Base-by-base conservation (phyloP, 73 alveolate genomes). In the Paramecium tetraurelia region DNA sequence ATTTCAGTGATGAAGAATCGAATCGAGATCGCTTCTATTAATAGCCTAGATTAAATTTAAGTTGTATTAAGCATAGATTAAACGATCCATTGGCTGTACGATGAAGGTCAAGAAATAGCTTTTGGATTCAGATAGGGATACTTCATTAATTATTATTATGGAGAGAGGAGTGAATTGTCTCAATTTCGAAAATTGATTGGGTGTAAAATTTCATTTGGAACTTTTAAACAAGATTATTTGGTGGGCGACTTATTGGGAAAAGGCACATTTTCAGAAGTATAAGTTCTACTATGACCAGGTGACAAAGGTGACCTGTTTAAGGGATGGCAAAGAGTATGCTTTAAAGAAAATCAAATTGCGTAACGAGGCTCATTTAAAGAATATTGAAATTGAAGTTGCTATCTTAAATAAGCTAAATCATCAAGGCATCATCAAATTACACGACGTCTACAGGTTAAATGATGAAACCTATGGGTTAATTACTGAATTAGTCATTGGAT, bases 261-360 rank as follows among this genome's bases (percentile, higher is more conserved):
- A 16, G 86, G 86, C 46, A 72, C 57, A 33, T 72, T 72, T 72
- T 72, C 86, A 16, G 29, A 72, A 72, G 86, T 72, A 72, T 36
- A 8, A 35, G 40, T 29, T 40, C 33, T 35, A 16, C 16, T 36
- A 72, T 35, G 16, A 35, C 18, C 33, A 72, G 86, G 86, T 72
- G 5, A 36, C 14, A 3, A 72, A 36, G 18, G 29, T 33, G 29
- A 72, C 86, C 16, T n/a, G 14, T 36, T 72, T 72, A 11, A 33
- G 59, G 16, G 59, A 33, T 33, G 59, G 59, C 18, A 72, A 72
- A n/a, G 59, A 72, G 18, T 72, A 72, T 36, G 86, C 86, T 29
- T 72, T 72, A 38, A 72, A 72, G 46, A 36, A 40, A 36, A 72
- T 72, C 16, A 72, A 72, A 18, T 36, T 72, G 16, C 57, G 59